Evolutionary conservation across 371 early-diverging fungal species (phyloP).

Genomic region (Circinella umbellata): DNA sequence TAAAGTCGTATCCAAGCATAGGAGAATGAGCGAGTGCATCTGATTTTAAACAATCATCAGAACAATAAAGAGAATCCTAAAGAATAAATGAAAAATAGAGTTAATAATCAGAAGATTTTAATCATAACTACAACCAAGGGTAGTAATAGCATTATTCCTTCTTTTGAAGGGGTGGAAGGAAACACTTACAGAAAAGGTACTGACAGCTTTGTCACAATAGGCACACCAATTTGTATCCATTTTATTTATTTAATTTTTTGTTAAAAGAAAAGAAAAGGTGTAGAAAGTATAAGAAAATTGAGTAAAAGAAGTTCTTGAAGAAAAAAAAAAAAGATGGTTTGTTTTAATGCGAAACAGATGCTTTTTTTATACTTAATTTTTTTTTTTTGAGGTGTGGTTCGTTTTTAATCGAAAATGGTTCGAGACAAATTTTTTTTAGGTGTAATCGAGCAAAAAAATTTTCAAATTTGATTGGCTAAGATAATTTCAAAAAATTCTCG

Average conservation of each 20-base stretch:
- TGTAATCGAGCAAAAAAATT: not conserved
- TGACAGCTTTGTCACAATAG: conserved; percentile 22
- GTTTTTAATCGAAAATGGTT: not conserved
- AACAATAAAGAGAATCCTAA: conserved; percentile 33
- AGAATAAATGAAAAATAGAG: not conserved
- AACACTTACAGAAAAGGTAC: conserved; percentile 19
- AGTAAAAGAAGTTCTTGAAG: not conserved
- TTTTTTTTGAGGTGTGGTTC: not conserved
- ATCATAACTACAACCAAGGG: not conserved
- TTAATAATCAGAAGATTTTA: not conserved
- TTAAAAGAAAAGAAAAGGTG: no score
- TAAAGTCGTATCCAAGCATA: conserved; percentile 28
- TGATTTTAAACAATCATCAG: conserved; percentile 28
- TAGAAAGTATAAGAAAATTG: not conserved
- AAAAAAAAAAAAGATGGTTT: not conserved
- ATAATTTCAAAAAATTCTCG: not conserved
- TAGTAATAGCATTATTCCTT: not conserved
- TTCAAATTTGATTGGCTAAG: not conserved
- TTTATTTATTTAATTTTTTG: not conserved
- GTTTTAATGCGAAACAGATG: no score
- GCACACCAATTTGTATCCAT: conserved; percentile 11
- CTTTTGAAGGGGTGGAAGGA: no score
- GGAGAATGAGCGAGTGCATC: conserved; percentile 28
- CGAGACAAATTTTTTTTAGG: not conserved
- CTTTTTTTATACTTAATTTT: no score